Conservation (phyloP, 306 rosid genomes). For the Dalbergia oliveri region DNA sequence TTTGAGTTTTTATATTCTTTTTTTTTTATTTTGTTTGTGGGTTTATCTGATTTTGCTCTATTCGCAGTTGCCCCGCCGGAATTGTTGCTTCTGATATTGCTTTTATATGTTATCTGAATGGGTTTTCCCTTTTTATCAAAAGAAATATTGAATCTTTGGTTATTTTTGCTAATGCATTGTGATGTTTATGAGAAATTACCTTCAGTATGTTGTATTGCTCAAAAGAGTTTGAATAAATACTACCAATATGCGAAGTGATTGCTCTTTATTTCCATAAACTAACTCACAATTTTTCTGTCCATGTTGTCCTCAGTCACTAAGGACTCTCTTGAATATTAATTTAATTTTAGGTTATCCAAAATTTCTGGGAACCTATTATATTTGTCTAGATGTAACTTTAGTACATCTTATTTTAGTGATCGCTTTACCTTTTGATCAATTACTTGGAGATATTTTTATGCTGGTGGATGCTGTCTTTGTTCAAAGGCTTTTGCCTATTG, state of each 20-base stretch:
- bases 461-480: not conserved
- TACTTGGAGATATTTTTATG: not conserved
- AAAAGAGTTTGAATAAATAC: not conserved
- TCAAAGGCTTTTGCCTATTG: not conserved
- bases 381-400: not conserved
- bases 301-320: too few species aligned
- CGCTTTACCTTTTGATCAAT: constrained; percentile 15
- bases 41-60: not conserved
- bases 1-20: too few species aligned
- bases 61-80: not conserved
- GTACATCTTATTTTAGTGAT: not conserved
- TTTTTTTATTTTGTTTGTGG: not conserved
- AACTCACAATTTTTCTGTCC: too few species aligned
- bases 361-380: not conserved
- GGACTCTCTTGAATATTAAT: not conserved
- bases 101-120: not conserved
- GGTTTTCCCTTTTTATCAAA: too few species aligned
- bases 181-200: not conserved
- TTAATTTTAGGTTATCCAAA: not conserved
- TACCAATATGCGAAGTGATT: not conserved
- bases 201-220: not conserved
- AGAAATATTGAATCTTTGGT: too few species aligned
- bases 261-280: too few species aligned
- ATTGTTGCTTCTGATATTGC: not conserved
- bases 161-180: not conserved